Conservation (phyloP, 208 protist species). For the Angomonas desouzai region DNA sequence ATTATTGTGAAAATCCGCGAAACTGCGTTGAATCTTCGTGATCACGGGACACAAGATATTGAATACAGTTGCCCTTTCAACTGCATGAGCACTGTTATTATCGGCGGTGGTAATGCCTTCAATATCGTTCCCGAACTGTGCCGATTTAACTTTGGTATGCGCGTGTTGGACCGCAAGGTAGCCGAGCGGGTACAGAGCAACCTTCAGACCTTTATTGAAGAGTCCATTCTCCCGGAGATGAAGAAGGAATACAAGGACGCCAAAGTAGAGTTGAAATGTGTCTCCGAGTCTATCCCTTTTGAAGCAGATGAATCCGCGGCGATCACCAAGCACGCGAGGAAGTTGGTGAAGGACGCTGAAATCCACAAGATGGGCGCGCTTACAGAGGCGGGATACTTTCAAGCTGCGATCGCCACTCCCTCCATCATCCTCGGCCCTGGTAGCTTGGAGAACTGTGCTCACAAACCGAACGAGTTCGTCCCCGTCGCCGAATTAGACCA, state of each 20-base stretch:
- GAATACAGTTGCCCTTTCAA: constrained; percentile 29
- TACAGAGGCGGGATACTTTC: constrained; percentile 13
- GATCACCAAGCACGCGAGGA: constrained; percentile 26
- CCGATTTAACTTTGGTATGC: constrained; percentile 30
- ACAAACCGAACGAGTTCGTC: constrained; percentile 10
- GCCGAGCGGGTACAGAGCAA: constrained; percentile 19
- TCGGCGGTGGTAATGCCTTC: constrained; percentile 36
- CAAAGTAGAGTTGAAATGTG: constrained; percentile 16
- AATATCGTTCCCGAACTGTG: constrained; percentile 58
- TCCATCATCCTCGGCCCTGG: constrained; percentile 9
- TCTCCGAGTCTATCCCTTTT: constrained; percentile 21
- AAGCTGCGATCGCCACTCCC: not conserved
- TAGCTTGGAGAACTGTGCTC: not conserved
- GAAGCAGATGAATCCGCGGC: constrained; percentile 27
- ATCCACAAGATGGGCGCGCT: constrained; percentile 3
- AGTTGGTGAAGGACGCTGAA: constrained; percentile 4
- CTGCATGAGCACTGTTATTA: constrained; percentile 25
- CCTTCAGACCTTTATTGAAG: constrained; percentile 33
- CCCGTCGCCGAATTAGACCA: not conserved
- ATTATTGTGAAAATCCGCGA: constrained; percentile 37
- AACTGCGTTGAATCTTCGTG: constrained; percentile 22
- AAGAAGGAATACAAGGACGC: constrained; percentile 37
- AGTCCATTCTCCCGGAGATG: constrained; percentile 28
- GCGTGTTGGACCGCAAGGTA: constrained; percentile 26
- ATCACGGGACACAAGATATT: constrained; percentile 16